Evolutionary conservation across 2,329 filamentous ascomycete genomes (phyloP).

Genomic region (Alternaria sp.): DNA sequence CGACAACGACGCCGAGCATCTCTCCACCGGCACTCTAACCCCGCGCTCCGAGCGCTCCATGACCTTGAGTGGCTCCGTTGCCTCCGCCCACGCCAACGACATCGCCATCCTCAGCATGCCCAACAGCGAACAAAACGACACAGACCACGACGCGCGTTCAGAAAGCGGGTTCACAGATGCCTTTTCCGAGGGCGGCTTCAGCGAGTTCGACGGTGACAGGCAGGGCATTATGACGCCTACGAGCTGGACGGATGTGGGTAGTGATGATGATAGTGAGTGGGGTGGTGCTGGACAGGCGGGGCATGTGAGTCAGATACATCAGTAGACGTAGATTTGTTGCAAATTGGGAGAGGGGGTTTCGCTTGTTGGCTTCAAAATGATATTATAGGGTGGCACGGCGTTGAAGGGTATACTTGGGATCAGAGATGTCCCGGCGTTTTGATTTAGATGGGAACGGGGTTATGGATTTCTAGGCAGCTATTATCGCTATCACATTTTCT

Average conservation of each 20-base stretch:
- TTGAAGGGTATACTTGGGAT: not conserved
- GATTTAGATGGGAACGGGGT: not conserved
- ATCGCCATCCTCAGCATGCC: conserved; percentile 44
- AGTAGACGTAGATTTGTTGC: conserved; percentile 12
- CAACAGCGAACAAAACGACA: conserved; percentile 30
- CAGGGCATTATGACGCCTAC: conserved; percentile 45
- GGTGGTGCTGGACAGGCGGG: conserved; percentile 36
- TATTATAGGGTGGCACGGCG: not conserved
- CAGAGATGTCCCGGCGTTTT: not conserved
- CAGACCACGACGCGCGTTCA: conserved; percentile 43
- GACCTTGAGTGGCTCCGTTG: conserved; percentile 35
- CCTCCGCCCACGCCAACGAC: conserved; percentile 38
- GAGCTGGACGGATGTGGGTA: conserved; percentile 51
- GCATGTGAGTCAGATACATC: conserved; percentile 31
- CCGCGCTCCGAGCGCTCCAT: conserved; percentile 46
- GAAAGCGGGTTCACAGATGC: conserved; percentile 48
- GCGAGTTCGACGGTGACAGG: conserved; percentile 30
- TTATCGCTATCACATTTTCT: not conserved
- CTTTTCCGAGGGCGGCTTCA: conserved; percentile 43
- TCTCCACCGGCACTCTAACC: conserved; percentile 48
- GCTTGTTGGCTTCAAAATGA: conserved; percentile 6
- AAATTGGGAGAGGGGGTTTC: not conserved
- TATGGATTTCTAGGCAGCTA: not conserved
- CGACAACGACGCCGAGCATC: conserved; percentile 24
- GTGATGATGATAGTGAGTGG: conserved; percentile 49